Conservation (phyloP, 805 yeast species). For the Schwanniomyces sp. region DNA sequence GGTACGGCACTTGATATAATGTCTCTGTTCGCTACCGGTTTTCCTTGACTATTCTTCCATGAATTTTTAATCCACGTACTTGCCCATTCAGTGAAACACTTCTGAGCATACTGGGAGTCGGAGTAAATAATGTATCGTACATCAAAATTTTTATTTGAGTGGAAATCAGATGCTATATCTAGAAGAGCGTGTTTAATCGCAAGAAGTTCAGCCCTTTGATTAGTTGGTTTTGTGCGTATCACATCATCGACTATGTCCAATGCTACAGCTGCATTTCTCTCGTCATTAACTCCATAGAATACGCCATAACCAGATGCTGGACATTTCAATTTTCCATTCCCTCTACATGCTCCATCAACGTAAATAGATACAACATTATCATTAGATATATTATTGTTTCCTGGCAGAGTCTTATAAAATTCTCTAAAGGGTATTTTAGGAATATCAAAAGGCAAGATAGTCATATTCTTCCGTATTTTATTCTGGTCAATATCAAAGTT, state of each 20-base stretch:
- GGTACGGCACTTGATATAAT: slow-evolving; percentile 30
- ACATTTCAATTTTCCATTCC: slow-evolving; percentile 47
- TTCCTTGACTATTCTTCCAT: slow-evolving; percentile 48
- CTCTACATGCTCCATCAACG: slow-evolving; percentile 77
- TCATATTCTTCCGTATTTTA: background rate
- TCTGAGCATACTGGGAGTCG: slow-evolving; percentile 70
- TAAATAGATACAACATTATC: slow-evolving; percentile 35
- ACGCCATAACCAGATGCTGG: slow-evolving; percentile 72
- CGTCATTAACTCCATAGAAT: slow-evolving; percentile 57
- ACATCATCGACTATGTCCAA: slow-evolving; percentile 31
- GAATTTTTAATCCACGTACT: slow-evolving; percentile 55
- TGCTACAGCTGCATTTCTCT: slow-evolving; percentile 55
- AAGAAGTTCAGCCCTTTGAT: slow-evolving; percentile 75
- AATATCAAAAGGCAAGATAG: background rate
- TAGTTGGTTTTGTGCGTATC: slow-evolving; percentile 49
- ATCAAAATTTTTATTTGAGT: slow-evolving; percentile 12
- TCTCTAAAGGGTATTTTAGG: background rate
- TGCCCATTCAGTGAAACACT: slow-evolving; percentile 58
- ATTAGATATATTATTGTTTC: background rate
- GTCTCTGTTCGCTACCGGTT: slow-evolving; percentile 51
- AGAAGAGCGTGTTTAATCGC: slow-evolving; percentile 63
- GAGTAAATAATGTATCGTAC: slow-evolving; percentile 48
- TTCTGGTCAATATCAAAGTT: background rate
- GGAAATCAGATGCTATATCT: slow-evolving; percentile 33
- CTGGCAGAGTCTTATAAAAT: background rate